Base-by-base conservation (phyloP, 2,329 filamentous ascomycete genomes). In the Exserohilum turcica region DNA sequence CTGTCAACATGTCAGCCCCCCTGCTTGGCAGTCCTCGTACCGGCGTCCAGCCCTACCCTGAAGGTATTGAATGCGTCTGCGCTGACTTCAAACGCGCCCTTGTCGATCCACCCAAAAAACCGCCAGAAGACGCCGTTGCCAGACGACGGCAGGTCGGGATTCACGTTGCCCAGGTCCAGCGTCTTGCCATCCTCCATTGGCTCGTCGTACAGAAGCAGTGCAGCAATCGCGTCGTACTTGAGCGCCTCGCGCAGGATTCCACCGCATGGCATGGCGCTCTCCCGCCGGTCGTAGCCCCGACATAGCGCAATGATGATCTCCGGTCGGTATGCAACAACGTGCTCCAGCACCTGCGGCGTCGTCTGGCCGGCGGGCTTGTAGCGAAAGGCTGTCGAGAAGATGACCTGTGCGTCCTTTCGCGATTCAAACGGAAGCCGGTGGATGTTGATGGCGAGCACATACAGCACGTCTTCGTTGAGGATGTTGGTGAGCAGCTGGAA, bases 61-160 rank as follows among this genome's bases (percentile, higher is more conserved):
- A 99, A 99, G 4, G 93, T 97, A 53, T 92, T 96, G 74, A 99
- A 99, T 1, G 94, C 93, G 79, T 99, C 94, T 28, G 94, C 93
- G 66, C 92, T 92, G 61, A 97, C 91, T 79, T 99, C 94, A 69
- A 99, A 99, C 27, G 90, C 92, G 64, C 92, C 91, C 76, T 91
- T 91, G 77, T 97, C 92, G 67, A 99, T 96, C 91, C 93, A 99
- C 57, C 89, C 86, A 71, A 99, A 97, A 77, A 97, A 97, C 40
- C 85, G 88, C 94, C 94, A 99, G 74, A 99, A 97, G 2, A 97
- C 86, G 3, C 93, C 93, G 38, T 86, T 83, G 10, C 92, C 92
- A 40, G 84, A 88, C 65, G 94, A 89, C 29, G 84, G 86, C 35
- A 86, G 78, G 55, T 91, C 88, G 40, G 88, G 85, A 66, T 94